These are phyloP conservation scores for Zygoascus sp. DNA, from an alignment of 1,139 yeast genomes.

Conservation along the genomic window DNA sequence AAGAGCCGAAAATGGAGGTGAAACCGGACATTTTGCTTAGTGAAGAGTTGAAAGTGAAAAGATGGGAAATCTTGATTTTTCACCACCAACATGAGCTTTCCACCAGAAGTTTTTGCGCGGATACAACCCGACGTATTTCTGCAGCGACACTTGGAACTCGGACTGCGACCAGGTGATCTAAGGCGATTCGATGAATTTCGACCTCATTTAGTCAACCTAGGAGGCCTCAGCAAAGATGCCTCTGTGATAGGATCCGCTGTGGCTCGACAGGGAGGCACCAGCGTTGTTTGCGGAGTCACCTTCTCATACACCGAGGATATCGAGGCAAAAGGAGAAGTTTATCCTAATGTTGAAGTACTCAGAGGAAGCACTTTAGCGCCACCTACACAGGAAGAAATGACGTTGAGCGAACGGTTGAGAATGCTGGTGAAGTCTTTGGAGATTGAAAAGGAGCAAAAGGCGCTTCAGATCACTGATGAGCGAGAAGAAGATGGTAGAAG, in stretches of 20 bases:
- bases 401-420: conserved; percentile 61
- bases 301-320: conserved; percentile 52
- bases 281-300: conserved; percentile 69
- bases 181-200: conserved; percentile 72
- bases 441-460: conserved; percentile 15
- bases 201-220: conserved; percentile 41
- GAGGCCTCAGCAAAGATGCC: conserved; percentile 26
- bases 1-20: conserved; percentile 43
- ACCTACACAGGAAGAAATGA: conserved; percentile 90
- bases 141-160: conserved; percentile 72
- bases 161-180: conserved; percentile 56
- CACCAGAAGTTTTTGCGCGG: conserved; percentile 78
- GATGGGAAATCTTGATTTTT: not conserved
- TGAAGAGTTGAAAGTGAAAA: not conserved
- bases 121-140: conserved; percentile 82
- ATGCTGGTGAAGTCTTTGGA: conserved; percentile 41
- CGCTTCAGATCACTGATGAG: conserved; percentile 11
- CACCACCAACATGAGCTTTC: conserved; percentile 46
- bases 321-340: conserved; percentile 42
- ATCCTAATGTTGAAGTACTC: conserved; percentile 73
- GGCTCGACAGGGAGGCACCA: conserved; percentile 68
- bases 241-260: conserved; percentile 61
- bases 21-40: conserved; percentile 24
- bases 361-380: conserved; percentile 38
- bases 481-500: conserved; percentile 6